Evolutionary conservation across 2,329 filamentous ascomycete genomes (phyloP), one percentile per base, ranked within the genome.

Genomic region (Penicillium sp.): DNA sequence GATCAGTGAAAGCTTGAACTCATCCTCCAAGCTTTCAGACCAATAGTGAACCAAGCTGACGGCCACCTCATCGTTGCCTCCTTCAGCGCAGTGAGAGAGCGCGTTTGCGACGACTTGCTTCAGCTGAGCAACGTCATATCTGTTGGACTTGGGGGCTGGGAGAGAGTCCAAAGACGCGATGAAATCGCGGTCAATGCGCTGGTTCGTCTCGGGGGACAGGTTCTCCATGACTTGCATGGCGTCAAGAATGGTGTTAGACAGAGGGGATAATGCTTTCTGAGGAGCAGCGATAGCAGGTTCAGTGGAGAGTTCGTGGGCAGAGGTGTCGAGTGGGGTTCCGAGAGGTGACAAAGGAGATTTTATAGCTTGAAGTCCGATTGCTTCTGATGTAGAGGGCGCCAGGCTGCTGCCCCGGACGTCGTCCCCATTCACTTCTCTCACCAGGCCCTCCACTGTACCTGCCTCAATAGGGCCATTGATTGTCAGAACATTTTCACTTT

Each of bases 1-100:
- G 18, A 67, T 54, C n/a, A 68, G 51, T 3, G 62, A 60, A 7
- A 66, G 35, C 27, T 60, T 59, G 44, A 68, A 67, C 4, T 65
- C 59, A 19, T 68, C 66, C 1, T 49, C 46, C 24, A 55, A 19
- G 14, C 60, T 54, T 4, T 47, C 56, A 10, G 52, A 59, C 66
- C 66, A 68, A 39, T 60, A 64, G 56, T 67, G 56, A 31, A 66
- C 52, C 37, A 68, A 52, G 14, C 50, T 51, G 35, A 60, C 16
- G 33, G 60, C 64, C 22, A 53, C 54, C 4, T 50, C 33, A 33
- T 61, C 50, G 14, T 60, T 52, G 4, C 50, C 54, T 4, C 6
- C 33, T 4, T 56, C 18, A 4, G 19, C 5, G 27, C 57, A 35
- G 19, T 58, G 39, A 35, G 54, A 39, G 35, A 67, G 31, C 11